Evolutionary conservation across 1,139 yeast species (phyloP), one percentile per base, ranked within the genome.

Genomic region (Kodamaea sp.): DNA sequence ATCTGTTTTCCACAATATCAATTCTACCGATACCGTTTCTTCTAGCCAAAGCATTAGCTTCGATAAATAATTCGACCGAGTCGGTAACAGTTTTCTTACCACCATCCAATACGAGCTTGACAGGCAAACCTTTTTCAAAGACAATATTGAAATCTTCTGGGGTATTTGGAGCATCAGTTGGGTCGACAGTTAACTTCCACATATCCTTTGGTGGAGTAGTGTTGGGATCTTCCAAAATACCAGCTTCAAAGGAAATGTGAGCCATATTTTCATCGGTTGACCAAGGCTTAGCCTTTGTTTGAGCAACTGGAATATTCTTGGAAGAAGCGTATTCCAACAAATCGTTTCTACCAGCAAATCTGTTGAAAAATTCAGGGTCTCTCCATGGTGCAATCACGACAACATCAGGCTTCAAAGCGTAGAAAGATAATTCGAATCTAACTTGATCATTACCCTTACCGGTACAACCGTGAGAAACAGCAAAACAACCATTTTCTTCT

Each of bases 401-500:
- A 56, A 92, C 96, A 61, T 90, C 97, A 35, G 98, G 98, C 75
- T 92, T 89, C 66, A 92, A 79, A 29, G 97, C 98, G 67, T 92
- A 92, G 78, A 90, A 92, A 8, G 95, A 85, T 52, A 92, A 76
- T 73, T 92, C 98, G 63, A 92, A 92, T 71, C 98, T 84, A 52
- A 92, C 97, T 74, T 92, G 98, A 69, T 92, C 98, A 65, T 92
- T 92, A 72, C 98, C 98, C 75, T 92, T 92, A 74, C 98, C 98
- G 53, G 98, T 92, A 73, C 98, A 92, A 48, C 98, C 98, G 67
- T 92, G 98, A 38, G 96, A 82, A 41, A 92, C 98, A 40, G 97
- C 97, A 57, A 90, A 89, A 78, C 98, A 92, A 44, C 97, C 97
- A 67, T 94, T 92, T 59, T 86, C 81, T 72, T 89, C 95, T 47